Evolutionary conservation across 106 monocot genomes (phyloP).

Genomic region (Dendrobium officinale): DNA sequence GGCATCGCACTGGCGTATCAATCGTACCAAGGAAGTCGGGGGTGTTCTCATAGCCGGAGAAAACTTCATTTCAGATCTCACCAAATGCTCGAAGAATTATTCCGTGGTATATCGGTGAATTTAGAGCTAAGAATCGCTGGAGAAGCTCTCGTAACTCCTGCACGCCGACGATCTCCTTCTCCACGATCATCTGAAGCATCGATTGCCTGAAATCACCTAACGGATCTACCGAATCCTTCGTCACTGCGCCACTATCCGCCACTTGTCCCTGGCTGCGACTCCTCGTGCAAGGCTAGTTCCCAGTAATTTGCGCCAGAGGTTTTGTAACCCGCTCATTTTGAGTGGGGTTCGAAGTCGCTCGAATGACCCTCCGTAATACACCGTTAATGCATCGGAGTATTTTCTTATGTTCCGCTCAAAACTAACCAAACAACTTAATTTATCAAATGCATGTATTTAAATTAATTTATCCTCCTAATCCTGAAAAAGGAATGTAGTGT

Average conservation of each 20-base stretch:
- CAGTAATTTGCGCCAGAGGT: no score
- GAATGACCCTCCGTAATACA: no score
- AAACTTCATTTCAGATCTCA: constrained; percentile 73
- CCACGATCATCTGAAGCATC: constrained; percentile 78
- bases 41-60: constrained; percentile 9
- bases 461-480: no score
- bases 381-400: no score
- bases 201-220: constrained; percentile 53
- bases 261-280: constrained; percentile 17
- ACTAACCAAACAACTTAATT: no score
- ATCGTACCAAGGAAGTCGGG: no score
- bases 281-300: background rate
- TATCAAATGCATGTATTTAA: no score
- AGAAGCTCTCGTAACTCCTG: constrained; percentile 48
- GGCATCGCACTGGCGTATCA: no score
- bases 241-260: constrained; percentile 56
- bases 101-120: constrained; percentile 51
- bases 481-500: no score
- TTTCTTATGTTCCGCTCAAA: no score
- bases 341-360: no score
- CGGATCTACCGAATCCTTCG: constrained; percentile 58
- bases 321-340: no score
- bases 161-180: constrained; percentile 55
- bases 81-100: constrained; percentile 64
- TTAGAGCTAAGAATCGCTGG: constrained; percentile 38